Percentiles rank a stretch among this genome's conserved stretches.
Evolutionary conservation across 495 filamentous ascomycete species (phyloP).

Genomic region (Aspergillus nidulans): DNA sequence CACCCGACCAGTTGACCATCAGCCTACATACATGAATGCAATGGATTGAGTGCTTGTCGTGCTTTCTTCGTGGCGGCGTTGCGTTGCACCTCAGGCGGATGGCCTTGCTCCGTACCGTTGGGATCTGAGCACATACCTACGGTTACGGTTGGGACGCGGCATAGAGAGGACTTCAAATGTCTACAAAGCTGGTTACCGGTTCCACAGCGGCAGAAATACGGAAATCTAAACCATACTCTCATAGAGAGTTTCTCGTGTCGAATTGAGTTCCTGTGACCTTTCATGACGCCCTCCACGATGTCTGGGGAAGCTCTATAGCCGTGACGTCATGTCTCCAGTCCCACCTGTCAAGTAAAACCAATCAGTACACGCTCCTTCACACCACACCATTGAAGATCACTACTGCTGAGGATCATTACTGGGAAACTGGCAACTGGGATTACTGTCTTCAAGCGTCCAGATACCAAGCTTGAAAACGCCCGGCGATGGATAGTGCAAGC

Average conservation of each 20-base stretch:
- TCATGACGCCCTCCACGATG: background rate
- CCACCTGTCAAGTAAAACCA: background rate
- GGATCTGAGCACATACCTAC: background rate
- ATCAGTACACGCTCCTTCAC: background rate
- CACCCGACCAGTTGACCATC: conserved; percentile 1
- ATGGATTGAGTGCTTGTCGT: no score
- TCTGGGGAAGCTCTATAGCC: conserved; percentile 3
- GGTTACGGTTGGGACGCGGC: background rate
- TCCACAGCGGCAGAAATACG: background rate
- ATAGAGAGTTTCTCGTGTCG: background rate
- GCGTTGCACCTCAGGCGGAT: background rate
- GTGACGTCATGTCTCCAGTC: conserved; percentile 2
- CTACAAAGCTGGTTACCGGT: background rate
- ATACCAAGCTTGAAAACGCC: background rate
- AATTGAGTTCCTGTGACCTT: background rate
- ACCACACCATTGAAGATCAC: background rate
- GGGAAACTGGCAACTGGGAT: no score
- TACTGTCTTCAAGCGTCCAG: no score
- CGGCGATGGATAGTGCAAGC: background rate
- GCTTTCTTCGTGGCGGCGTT: background rate
- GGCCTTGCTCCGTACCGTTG: background rate
- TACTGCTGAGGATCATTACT: background rate
- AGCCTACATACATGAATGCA: background rate
- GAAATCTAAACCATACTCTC: background rate
- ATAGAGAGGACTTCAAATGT: background rate